Base-by-base conservation (phyloP, 2,329 filamentous ascomycete species). In the Aureobasidium melanogenum region DNA sequence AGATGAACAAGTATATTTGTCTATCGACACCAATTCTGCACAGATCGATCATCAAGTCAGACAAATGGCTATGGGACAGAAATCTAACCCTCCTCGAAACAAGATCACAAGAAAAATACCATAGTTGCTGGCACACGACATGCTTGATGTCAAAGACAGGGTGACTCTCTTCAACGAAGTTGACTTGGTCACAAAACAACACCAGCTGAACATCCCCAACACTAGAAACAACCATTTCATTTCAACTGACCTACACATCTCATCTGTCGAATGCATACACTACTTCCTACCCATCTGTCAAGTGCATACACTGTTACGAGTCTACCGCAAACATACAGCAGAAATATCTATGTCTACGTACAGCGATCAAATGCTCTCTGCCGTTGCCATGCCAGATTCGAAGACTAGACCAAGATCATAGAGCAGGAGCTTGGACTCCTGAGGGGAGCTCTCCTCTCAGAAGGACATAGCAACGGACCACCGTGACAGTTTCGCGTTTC, bases 401-500 rank as follows among this genome's bases (percentile, higher is more conserved):
- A n/a, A n/a, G n/a, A n/a, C 26, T 24, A 32, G 30, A 32, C 38
- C 38, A 9, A 39, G 19, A 19, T 15, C 5, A 5, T 14, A 51
- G 36, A 54, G n/a, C n/a, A n/a, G n/a, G n/a, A n/a, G 36, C 22
- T 41, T 17, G 34, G 34, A 39, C 34, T 6, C 15, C 1, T 5
- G n/a, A 39, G 15, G 14, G 32, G 28, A 17, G 24, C 43, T 46
- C 43, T 46, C 22, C 14, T 8, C 28, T 28, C 46, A 5, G 4
- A 43, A 14, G 12, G 22, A 8, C 54, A 57, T 46, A 30, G 43
- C 41, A 57, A 57, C 54, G 14, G 52, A 56, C 39, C 52, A 56
- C 22, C 54, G 54, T 47, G 54, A 44, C 41, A 57, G 39, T 57
- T 47, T 57, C 54, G 54, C 54, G 54, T 57, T 57, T 57, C 41